These are phyloP conservation scores for Spergularia bocconei DNA, from an alignment of 148 eudicot species.

Conservation along the genomic window DNA sequence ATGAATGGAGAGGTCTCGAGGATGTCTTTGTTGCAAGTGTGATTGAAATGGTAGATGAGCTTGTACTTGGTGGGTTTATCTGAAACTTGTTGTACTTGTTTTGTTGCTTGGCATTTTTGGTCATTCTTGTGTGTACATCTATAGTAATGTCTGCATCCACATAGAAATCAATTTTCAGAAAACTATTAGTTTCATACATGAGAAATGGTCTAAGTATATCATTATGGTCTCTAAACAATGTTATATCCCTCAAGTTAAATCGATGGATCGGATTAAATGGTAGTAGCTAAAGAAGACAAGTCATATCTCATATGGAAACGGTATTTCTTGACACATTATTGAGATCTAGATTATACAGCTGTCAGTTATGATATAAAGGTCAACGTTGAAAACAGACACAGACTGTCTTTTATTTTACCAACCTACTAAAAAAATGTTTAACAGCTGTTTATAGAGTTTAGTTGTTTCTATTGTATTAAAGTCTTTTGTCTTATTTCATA, in stretches of 20 bases:
- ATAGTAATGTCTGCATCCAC: slow-evolving; percentile 50
- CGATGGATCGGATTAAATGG: neutral
- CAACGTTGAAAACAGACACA: neutral
- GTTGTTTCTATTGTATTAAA: no score
- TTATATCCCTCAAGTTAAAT: no score
- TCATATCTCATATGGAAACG: no score
- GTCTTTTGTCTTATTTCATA: no score
- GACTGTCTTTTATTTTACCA: neutral
- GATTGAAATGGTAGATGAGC: slow-evolving; percentile 10
- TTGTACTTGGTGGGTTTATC: slow-evolving; percentile 22
- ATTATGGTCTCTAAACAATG: no score
- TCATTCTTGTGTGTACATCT: slow-evolving; percentile 64
- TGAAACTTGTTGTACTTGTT: slow-evolving; percentile 27
- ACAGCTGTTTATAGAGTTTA: no score
- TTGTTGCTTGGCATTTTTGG: slow-evolving; percentile 40
- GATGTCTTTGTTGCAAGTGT: slow-evolving; percentile 8
- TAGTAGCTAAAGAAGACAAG: no score
- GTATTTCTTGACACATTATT: no score
- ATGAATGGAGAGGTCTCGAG: neutral
- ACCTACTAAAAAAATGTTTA: neutral
- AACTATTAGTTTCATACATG: neutral
- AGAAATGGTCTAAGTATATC: no score
- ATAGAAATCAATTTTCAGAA: no score
- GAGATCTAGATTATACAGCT: neutral
- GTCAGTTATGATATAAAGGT: neutral